Evolutionary conservation across 495 filamentous ascomycete genomes (phyloP).

Genomic region (Neurospora sublineolata): DNA sequence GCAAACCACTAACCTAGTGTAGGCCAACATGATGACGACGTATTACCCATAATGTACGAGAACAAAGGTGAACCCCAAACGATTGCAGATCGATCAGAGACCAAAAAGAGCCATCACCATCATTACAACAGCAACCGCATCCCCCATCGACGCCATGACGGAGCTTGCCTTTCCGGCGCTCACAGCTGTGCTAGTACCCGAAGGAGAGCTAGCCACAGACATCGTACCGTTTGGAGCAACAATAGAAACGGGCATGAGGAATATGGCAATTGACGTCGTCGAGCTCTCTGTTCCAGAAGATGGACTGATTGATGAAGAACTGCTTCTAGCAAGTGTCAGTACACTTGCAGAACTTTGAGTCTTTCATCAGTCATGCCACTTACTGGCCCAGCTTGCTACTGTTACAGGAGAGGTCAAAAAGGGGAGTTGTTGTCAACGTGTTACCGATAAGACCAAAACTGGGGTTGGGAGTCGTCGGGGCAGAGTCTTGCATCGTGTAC

Average conservation of each 20-base stretch:
- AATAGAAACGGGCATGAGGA: not conserved
- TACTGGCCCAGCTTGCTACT: slow-evolving; percentile 1
- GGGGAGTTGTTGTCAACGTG: slow-evolving; percentile 38
- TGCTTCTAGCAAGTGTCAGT: slow-evolving; percentile 8
- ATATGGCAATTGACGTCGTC: not conserved
- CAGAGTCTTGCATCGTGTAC: slow-evolving; percentile 62
- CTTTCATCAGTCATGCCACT: not conserved
- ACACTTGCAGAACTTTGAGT: not conserved
- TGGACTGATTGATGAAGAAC: not conserved
- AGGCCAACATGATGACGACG: not conserved
- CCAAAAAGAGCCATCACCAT: slow-evolving; percentile 8
- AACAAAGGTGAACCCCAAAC: not conserved
- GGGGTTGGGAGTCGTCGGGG: slow-evolving; percentile 44
- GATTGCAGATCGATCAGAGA: not conserved
- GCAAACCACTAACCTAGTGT: not conserved
- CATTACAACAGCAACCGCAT: slow-evolving; percentile 20
- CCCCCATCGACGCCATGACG: slow-evolving; percentile 15
- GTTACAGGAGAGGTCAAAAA: slow-evolving; percentile 52
- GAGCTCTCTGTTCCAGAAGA: not conserved
- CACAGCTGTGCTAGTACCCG: not conserved
- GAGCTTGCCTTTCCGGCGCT: not conserved
- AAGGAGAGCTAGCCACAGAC: not conserved
- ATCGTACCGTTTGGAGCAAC: not conserved
- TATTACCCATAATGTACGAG: not conserved
- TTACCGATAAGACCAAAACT: slow-evolving; percentile 53